Conservation (phyloP, 2,329 filamentous ascomycete species). For the Parascedosporium putredinis region DNA sequence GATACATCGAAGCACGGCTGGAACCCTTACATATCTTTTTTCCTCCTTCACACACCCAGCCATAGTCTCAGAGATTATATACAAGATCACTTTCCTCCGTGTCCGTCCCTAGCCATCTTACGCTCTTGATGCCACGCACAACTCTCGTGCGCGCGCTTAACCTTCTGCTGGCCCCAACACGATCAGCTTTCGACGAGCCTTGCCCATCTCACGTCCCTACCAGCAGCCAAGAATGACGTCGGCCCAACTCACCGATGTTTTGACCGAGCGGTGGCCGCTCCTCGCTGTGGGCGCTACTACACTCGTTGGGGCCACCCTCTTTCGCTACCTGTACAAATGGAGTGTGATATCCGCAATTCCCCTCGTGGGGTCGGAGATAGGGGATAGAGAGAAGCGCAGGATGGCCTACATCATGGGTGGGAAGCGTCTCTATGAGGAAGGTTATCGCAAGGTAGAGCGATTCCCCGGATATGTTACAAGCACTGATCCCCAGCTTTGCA, state of each 20-base stretch:
- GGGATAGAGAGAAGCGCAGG: slow-evolving; percentile 16
- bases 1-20: no score
- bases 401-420: slow-evolving; percentile 16
- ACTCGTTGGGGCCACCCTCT: background rate
- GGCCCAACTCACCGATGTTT: background rate
- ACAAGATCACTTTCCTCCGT: no score
- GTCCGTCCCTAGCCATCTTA: no score
- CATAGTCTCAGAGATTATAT: no score
- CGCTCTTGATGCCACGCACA: no score
- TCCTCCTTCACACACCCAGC: no score
- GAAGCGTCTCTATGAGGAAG: slow-evolving; percentile 17
- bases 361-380: slow-evolving; percentile 17
- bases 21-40: no score
- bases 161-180: no score
- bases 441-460: slow-evolving; percentile 21
- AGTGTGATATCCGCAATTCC: slow-evolving; percentile 13
- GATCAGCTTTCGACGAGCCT: no score
- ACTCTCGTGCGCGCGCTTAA: no score
- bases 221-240: background rate
- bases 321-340: slow-evolving; percentile 3
- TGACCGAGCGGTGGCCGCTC: slow-evolving; percentile 6
- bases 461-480: no score
- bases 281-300: slow-evolving; percentile 1
- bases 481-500: no score
- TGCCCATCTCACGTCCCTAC: background rate